Evolutionary conservation across 106 monocot genomes (phyloP).

Genomic region (Agapanthus africanus): DNA sequence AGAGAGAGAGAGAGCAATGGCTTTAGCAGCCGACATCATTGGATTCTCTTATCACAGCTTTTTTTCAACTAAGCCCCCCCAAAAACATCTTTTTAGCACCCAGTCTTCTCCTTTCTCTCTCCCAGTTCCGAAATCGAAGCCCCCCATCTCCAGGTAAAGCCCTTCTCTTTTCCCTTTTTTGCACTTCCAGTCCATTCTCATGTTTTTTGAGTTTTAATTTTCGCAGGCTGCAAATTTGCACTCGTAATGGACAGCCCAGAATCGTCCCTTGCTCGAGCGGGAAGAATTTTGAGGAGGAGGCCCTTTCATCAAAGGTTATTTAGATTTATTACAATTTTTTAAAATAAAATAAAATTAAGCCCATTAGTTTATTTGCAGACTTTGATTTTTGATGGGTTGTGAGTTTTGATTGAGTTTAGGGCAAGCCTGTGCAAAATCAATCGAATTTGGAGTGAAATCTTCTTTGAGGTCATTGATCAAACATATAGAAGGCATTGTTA

Average conservation of each 20-base stretch:
- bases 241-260: background rate
- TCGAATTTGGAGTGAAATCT: background rate
- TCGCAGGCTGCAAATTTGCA: too few species aligned
- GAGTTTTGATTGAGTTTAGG: background rate
- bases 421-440: background rate
- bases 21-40: background rate
- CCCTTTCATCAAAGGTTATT: background rate
- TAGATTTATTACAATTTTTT: too few species aligned
- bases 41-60: background rate
- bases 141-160: background rate
- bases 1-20: background rate
- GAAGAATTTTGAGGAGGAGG: background rate
- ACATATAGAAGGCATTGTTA: background rate
- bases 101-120: background rate
- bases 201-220: background rate
- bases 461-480: background rate
- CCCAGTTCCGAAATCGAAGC: background rate
- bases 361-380: background rate
- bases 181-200: background rate
- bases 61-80: background rate
- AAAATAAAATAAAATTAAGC: too few species aligned
- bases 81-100: background rate
- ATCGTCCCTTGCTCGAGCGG: background rate
- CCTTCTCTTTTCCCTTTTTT: background rate
- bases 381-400: background rate